Evolutionary conservation across 495 filamentous ascomycete species (phyloP), one percentile per base, ranked within the genome.

Genomic region (Bathelium albidoporum): DNA sequence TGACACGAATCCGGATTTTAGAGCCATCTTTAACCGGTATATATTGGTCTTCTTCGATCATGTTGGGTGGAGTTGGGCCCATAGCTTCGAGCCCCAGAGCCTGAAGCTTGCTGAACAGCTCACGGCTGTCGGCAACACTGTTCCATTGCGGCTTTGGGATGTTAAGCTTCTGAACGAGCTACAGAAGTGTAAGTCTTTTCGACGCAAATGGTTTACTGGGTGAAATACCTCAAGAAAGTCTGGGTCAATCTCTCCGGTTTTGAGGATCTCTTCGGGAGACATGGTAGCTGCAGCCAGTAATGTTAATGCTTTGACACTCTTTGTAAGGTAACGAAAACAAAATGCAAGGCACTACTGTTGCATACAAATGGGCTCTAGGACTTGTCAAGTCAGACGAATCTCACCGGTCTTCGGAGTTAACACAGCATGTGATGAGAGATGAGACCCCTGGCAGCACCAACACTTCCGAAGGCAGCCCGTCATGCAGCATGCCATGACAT

Each of bases 21-120:
- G 71, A 55, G 9, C 78, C 78, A 62, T 80, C 78, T 11, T 75
- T 70, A 65, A 77, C 72, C 9, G 73, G 67, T 32, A 81, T 80
- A 14, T 62, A 20, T 28, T 45, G 43, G 10, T 69, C 58, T 72
- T 49, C 32, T 32, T 68, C 66, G 28, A 49, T 59, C 36, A 65
- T 32, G 5, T 52, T 22, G 22, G 66, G 29, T 31, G 64, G 62
- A 12, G 63, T 16, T 5, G 59, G 49, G 3, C 62, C 66, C 14
- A 63, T 22, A 32, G 58, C 29, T 12, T 43, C 26, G 32, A 65
- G 32, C 3, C 16, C 24, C 2, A 10, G 7, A 2, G 22, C 22
- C 29, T 55, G 49, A 20, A n/a, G 49, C 29, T 55, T 29, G 16
- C 5, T 20, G 16, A 55, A 55, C 49, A 55, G 26, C 24, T 55